Evolutionary conservation across 164 flowering plant species (phyloP).

Genomic region (Santalum album): DNA sequence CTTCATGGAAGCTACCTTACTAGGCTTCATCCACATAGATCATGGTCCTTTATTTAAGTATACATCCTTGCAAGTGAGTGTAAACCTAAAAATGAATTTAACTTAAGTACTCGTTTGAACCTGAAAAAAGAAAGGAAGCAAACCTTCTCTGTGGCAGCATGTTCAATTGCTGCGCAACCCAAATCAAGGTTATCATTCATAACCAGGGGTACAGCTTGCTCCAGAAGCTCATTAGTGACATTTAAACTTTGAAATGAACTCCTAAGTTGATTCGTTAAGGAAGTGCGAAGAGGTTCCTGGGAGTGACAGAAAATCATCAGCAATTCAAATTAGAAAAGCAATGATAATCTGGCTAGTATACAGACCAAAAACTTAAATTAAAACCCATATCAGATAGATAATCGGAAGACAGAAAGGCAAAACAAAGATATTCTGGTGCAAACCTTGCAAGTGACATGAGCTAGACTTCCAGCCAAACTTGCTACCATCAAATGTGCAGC

Average conservation of each 20-base stretch:
- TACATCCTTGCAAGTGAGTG: background rate
- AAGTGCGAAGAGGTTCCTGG: constrained; percentile 85
- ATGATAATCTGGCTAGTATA: background rate
- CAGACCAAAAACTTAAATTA: background rate
- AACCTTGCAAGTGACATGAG: constrained; percentile 99
- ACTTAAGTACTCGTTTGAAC: too few species aligned
- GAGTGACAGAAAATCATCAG: background rate
- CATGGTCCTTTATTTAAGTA: background rate
- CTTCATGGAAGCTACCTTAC: too few species aligned
- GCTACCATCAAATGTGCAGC: constrained; percentile 98
- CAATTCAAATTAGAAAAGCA: background rate
- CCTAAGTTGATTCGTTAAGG: constrained; percentile 71
- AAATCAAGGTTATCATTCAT: constrained; percentile 96
- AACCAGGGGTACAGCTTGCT: constrained; percentile 71
- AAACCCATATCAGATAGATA: background rate
- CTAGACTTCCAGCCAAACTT: constrained; percentile 91
- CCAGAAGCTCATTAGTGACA: constrained; percentile 52
- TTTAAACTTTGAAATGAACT: constrained; percentile 55
- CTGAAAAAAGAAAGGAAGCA: background rate
- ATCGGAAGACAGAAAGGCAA: background rate
- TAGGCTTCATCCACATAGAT: too few species aligned
- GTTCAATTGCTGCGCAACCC: constrained; percentile 91
- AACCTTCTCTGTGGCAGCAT: constrained; percentile 95
- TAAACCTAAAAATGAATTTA: too few species aligned
- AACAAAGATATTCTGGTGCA: background rate